Evolutionary conservation across 805 yeast species (phyloP).

Genomic region (Wickerhamiella occidentalis): DNA sequence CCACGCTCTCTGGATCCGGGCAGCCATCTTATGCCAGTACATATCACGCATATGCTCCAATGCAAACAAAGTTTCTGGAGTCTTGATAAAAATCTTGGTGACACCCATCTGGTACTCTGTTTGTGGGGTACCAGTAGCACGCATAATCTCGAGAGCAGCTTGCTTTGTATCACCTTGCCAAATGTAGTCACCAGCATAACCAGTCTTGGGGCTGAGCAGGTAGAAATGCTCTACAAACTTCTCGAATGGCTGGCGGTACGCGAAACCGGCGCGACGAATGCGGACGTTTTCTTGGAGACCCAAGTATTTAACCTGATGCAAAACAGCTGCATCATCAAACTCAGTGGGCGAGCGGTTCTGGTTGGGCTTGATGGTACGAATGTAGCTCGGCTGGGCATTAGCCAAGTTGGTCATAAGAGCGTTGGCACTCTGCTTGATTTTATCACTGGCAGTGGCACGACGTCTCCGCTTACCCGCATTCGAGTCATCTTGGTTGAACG

Average conservation of each 20-base stretch:
- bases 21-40: constrained; percentile 98
- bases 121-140: constrained; percentile 56
- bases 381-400: constrained; percentile 86
- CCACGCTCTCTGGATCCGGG: constrained; percentile 95
- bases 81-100: constrained; percentile 84
- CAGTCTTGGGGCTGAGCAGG: constrained; percentile 72
- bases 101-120: constrained; percentile 86
- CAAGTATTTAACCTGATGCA: constrained; percentile 89
- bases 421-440: constrained; percentile 85
- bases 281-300: constrained; percentile 96
- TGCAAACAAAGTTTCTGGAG: constrained; percentile 93
- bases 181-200: constrained; percentile 76
- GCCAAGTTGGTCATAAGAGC: constrained; percentile 79
- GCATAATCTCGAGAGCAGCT: constrained; percentile 42
- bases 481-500: constrained; percentile 48
- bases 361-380: constrained; percentile 95
- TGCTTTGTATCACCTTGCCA: constrained; percentile 49
- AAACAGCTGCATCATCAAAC: constrained; percentile 75
- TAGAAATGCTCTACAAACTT: constrained; percentile 92
- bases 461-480: constrained; percentile 41
- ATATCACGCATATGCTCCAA: constrained; percentile 91
- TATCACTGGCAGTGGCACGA: constrained; percentile 94
- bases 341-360: constrained; percentile 84
- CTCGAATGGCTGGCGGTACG: constrained; percentile 92
- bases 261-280: constrained; percentile 97